Evolutionary conservation across 805 yeast species (phyloP), one percentile per base, ranked within the genome.

Genomic region (Myxozyma melibiosi): DNA sequence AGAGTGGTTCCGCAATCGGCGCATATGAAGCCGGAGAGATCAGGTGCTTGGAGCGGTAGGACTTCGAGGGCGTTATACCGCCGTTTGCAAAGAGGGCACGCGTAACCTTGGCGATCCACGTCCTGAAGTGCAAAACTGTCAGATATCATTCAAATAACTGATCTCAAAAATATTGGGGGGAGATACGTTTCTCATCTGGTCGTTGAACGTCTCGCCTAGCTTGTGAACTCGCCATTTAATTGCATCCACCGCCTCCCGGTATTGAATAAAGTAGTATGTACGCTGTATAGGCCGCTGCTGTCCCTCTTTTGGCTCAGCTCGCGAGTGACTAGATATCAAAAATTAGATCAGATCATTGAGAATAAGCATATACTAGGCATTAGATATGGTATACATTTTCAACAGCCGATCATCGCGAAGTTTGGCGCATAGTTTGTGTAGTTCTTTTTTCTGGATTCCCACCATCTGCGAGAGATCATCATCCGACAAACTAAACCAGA

Each of bases 201-300:
- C 88, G 68, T 89, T 89, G 54, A 91, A 78, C 53, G 78, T 71
- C 65, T 85, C 85, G 13, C 89, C 97, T 27, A 94, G 80, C 45
- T 88, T 82, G 70, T 92, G 96, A 57, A 92, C 88, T 68, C 91
- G 90, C 98, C 98, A 94, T 73, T 94, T 94, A 69, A 94, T 84
- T 2, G 97, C 84, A 73, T 94, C 99, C 39, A 94, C 88, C 0
- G 98, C 96, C 71, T 90, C 96, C 2, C 97, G 89, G 69, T 82
- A 83, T 68, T 90, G 96, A 53, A 92, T 85, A 71, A 82, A 94
- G 73, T 86, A 94, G 67, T 90, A 90, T 2, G 92, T 86, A 66
- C 91, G 80, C 25, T 85, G 80, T 45, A 84, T 83, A 54, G 86
- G 81, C 61, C 96, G 78, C 60, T 76, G 75, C 55, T 80, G 79